Percentiles rank a stretch among this genome's conserved stretches.
These are phyloP conservation scores for Arabidopsis thaliana DNA, from an alignment of 345 rosid genomes.

Conservation along the genomic window DNA sequence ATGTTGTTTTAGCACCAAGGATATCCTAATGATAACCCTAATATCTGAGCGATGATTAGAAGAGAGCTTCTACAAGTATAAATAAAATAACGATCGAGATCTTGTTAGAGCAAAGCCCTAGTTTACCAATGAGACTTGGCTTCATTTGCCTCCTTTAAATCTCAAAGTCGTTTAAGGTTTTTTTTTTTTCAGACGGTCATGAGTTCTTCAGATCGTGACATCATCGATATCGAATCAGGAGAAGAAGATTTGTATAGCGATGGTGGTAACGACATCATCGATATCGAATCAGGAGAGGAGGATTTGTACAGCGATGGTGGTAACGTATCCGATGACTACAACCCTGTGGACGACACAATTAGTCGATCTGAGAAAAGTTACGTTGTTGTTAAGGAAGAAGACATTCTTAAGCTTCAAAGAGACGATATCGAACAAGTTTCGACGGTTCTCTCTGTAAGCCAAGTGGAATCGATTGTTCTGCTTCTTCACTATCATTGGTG, in stretches of 20 bases:
- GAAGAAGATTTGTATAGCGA: constrained; percentile 49
- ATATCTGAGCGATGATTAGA: neutral
- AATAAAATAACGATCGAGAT: neutral
- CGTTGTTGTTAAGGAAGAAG: constrained; percentile 63
- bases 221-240: constrained; percentile 56
- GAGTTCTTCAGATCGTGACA: constrained; percentile 62
- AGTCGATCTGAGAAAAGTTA: constrained; percentile 58
- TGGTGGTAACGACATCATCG: constrained; percentile 43
- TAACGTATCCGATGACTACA: constrained; percentile 41
- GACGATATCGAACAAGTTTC: constrained; percentile 72
- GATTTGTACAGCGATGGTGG: constrained; percentile 8
- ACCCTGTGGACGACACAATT: constrained; percentile 48
- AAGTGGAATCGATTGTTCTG: constrained; percentile 57
- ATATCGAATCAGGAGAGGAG: constrained; percentile 61
- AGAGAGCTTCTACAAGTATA: neutral
- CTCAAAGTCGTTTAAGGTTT: neutral
- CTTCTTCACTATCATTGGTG: constrained; percentile 77
- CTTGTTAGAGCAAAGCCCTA: neutral
- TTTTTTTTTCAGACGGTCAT: constrained; percentile 31
- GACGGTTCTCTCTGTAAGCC: constrained; percentile 64
- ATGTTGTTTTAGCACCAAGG: too few relatives aligned
- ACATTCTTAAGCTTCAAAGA: constrained; percentile 64
- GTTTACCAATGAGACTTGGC: neutral
- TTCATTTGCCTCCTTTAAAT: constrained; percentile 1
- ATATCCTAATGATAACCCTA: too few relatives aligned